Conservation (phyloP, 2,329 filamentous ascomycete species). For the Ophiostoma ips region DNA sequence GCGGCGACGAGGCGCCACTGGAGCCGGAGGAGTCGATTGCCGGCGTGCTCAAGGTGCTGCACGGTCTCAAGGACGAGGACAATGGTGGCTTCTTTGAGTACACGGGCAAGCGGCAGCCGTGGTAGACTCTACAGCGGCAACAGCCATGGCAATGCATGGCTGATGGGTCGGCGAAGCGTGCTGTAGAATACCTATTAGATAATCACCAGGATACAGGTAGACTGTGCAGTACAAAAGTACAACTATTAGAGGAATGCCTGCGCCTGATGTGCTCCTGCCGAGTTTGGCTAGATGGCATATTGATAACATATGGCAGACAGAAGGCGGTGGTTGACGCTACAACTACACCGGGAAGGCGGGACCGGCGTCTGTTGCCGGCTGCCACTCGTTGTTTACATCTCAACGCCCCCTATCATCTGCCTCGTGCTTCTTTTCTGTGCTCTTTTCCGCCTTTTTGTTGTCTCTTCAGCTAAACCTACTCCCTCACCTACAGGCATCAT, state of each 20-base stretch:
- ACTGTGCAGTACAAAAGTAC: too few species aligned
- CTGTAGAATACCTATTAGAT: too few species aligned
- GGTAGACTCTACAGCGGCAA: constrained; percentile 12
- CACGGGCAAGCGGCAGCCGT: constrained; percentile 15
- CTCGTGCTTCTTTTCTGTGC: constrained; percentile 16
- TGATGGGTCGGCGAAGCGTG: too few species aligned
- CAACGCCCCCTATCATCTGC: constrained; percentile 3
- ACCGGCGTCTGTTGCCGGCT: not conserved
- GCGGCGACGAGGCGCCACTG: constrained; percentile 17
- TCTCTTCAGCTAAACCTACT: too few species aligned
- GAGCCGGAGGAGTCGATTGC: constrained; percentile 18
- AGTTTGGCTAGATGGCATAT: too few species aligned
- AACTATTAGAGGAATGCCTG: too few species aligned
- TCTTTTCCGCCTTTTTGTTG: not conserved
- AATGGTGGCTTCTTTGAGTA: constrained; percentile 16
- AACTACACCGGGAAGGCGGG: not conserved
- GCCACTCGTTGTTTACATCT: not conserved
- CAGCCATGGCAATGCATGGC: too few species aligned
- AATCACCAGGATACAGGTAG: too few species aligned
- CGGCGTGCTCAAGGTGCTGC: constrained; percentile 61
- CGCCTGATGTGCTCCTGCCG: too few species aligned
- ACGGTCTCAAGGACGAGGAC: constrained; percentile 45
- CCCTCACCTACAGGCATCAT: not conserved
- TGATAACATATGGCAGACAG: too few species aligned
- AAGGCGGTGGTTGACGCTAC: not conserved